phyloP scores from a whole-genome alignment of 257 asterid genomes.

The Petunia secreta region DNA sequence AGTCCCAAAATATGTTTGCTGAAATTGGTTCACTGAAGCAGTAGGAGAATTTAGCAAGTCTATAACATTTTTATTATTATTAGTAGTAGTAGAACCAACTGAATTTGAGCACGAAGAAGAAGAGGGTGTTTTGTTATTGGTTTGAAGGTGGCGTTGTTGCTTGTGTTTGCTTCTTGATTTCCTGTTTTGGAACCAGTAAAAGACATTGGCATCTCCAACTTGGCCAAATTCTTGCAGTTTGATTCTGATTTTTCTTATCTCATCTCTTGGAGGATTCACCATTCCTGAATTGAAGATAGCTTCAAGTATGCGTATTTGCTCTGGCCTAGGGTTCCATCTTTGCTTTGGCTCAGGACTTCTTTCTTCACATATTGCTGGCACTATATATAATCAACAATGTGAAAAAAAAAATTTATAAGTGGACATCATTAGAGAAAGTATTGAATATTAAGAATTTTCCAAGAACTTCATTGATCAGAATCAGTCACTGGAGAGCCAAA shows the following conservation, averaged over 20 bases:
- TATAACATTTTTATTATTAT: slow-evolving; percentile 32
- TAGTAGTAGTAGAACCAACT: slow-evolving; percentile 27
- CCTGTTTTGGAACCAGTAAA: slow-evolving; percentile 98
- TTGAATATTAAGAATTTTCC: too few species aligned
- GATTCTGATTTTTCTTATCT: slow-evolving; percentile 80
- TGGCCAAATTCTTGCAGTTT: slow-evolving; percentile 88
- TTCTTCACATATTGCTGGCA: slow-evolving; percentile 55
- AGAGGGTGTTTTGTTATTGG: slow-evolving; percentile 27
- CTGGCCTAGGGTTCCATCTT: slow-evolving; percentile 95
- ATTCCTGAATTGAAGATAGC: slow-evolving; percentile 91
- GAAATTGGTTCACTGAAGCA: slow-evolving; percentile 67
- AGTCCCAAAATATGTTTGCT: neutral
- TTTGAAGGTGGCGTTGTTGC: slow-evolving; percentile 52
- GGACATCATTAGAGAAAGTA: too few species aligned
- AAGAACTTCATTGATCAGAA: too few species aligned
- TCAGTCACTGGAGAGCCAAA: too few species aligned
- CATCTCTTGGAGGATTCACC: slow-evolving; percentile 96
- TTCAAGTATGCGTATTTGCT: slow-evolving; percentile 87
- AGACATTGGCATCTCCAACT: slow-evolving; percentile 96
- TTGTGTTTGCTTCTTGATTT: slow-evolving; percentile 94
- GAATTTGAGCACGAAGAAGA: slow-evolving; percentile 29
- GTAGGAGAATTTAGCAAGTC: slow-evolving; percentile 66
- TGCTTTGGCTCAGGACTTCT: slow-evolving; percentile 94
- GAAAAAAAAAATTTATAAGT: too few species aligned
- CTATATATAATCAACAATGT: neutral